A percentile compares a stretch with the other conserved stretches of the same genome.
These are phyloP conservation scores for Cyclotella atomus DNA, from an alignment of 108 stramenopile genomes.

Conservation along the genomic window DNA sequence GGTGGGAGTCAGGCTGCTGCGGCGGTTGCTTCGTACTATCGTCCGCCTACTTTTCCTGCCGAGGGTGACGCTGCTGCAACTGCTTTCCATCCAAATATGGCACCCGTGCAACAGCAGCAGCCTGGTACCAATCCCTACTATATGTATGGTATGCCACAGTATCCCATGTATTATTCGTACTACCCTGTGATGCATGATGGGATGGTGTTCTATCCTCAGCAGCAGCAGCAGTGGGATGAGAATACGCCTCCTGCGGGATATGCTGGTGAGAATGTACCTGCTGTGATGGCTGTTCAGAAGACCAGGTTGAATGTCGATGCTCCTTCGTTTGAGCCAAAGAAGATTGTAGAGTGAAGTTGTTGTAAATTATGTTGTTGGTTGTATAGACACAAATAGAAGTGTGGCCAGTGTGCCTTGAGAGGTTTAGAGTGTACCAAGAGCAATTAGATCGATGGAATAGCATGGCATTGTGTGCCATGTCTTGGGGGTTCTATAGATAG, in stretches of 20 bases:
- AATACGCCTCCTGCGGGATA: not conserved
- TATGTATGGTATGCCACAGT: too few relatives aligned
- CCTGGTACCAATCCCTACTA: too few relatives aligned
- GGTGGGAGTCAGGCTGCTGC: not conserved
- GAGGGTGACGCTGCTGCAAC: not conserved
- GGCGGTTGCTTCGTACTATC: not conserved
- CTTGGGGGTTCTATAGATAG: not conserved
- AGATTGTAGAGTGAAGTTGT: slow-evolving; percentile 1
- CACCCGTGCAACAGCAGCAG: too few relatives aligned
- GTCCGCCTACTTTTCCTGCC: not conserved
- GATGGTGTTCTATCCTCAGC: not conserved
- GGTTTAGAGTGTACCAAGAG: not conserved
- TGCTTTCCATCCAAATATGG: too few relatives aligned
- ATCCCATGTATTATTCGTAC: slow-evolving; percentile 6
- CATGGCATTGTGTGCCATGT: not conserved
- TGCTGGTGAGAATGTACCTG: not conserved
- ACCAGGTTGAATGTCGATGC: slow-evolving; percentile 27
- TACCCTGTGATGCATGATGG: not conserved
- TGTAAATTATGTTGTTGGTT: too few relatives aligned
- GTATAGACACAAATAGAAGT: too few relatives aligned
- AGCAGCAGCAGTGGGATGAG: not conserved
- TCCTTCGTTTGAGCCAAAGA: slow-evolving; percentile 29
- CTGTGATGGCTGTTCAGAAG: not conserved
- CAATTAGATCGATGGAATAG: not conserved
- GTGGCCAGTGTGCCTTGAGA: too few relatives aligned